Evolutionary conservation across 495 filamentous ascomycete species (phyloP).

Genomic region (Daldinia concentrica): DNA sequence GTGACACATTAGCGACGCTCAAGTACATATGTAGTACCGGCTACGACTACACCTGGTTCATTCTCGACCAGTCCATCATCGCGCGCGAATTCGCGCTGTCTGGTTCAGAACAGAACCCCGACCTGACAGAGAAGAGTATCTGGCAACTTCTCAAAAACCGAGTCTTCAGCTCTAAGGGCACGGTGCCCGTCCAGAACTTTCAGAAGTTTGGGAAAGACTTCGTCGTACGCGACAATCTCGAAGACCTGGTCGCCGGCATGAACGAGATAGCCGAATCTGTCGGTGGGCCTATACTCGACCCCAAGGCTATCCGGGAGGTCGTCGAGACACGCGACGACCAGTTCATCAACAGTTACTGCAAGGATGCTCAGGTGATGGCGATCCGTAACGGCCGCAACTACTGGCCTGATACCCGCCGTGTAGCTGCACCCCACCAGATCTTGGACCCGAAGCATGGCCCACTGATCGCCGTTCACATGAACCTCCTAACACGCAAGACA

Average conservation of each 20-base stretch:
- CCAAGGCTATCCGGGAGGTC: constrained; percentile 47
- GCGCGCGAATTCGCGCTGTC: constrained; percentile 63
- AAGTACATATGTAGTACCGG: constrained; percentile 63
- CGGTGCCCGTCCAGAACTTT: constrained; percentile 59
- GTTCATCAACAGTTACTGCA: constrained; percentile 58
- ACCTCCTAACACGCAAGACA: constrained; percentile 62
- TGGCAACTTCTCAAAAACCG: constrained; percentile 56
- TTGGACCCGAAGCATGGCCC: constrained; percentile 58
- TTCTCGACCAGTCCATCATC: constrained; percentile 60
- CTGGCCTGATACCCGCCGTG: constrained; percentile 56
- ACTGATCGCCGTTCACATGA: constrained; percentile 61
- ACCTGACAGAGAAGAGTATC: constrained; percentile 61
- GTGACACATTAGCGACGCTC: constrained; percentile 61
- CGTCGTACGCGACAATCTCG: constrained; percentile 57
- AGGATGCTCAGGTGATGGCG: constrained; percentile 63
- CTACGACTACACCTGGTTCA: constrained; percentile 65
- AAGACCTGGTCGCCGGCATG: constrained; percentile 58
- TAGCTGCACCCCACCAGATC: constrained; percentile 57
- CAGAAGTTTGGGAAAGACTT: constrained; percentile 61
- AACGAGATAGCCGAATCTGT: constrained; percentile 54
- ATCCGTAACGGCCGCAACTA: constrained; percentile 60
- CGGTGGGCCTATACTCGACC: constrained; percentile 51
- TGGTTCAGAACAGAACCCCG: constrained; percentile 64
- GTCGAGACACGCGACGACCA: constrained; percentile 59
- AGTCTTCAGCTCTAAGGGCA: constrained; percentile 57